Conservation (phyloP, 108 stramenopile species). For the Discostella stelligeroides region DNA sequence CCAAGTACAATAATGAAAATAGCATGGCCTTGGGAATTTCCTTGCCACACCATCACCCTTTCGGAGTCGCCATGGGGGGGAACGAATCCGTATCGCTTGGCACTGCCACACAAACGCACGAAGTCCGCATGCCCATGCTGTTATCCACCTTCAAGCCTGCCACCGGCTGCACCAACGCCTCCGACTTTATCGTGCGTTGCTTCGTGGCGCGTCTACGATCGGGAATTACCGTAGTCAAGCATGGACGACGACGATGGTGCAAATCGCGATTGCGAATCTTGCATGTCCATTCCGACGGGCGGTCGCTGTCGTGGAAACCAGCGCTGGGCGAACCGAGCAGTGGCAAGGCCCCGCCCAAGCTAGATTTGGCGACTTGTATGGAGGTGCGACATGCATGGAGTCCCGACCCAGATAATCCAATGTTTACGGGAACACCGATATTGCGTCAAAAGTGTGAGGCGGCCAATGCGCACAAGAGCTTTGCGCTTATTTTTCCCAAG, state of each 20-base stretch:
- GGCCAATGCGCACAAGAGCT: slow-evolving; percentile 88
- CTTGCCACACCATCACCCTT: neutral
- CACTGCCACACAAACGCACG: slow-evolving; percentile 88
- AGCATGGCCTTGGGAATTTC: slow-evolving; percentile 14
- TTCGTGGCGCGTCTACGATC: slow-evolving; percentile 84
- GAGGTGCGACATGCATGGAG: slow-evolving; percentile 92
- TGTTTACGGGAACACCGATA: slow-evolving; percentile 90
- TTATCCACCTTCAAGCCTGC: slow-evolving; percentile 88
- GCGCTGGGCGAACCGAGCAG: slow-evolving; percentile 82
- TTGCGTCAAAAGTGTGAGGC: slow-evolving; percentile 90
- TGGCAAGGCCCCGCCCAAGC: slow-evolving; percentile 79
- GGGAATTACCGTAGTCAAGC: slow-evolving; percentile 90
- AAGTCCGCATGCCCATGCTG: slow-evolving; percentile 89
- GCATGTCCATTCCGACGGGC: slow-evolving; percentile 88
- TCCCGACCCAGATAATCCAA: slow-evolving; percentile 87
- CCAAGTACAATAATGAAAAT: neutral
- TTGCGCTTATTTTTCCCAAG: slow-evolving; percentile 87
- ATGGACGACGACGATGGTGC: slow-evolving; percentile 87
- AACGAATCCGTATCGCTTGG: slow-evolving; percentile 59
- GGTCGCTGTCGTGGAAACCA: slow-evolving; percentile 85
- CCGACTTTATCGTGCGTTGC: slow-evolving; percentile 91
- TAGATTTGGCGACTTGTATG: slow-evolving; percentile 78
- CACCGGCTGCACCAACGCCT: slow-evolving; percentile 91
- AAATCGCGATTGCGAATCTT: slow-evolving; percentile 83
- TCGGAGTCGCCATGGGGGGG: slow-evolving; percentile 8